Conservation (phyloP, 345 rosid genomes). For the Xanthoceras sorbifolium region DNA sequence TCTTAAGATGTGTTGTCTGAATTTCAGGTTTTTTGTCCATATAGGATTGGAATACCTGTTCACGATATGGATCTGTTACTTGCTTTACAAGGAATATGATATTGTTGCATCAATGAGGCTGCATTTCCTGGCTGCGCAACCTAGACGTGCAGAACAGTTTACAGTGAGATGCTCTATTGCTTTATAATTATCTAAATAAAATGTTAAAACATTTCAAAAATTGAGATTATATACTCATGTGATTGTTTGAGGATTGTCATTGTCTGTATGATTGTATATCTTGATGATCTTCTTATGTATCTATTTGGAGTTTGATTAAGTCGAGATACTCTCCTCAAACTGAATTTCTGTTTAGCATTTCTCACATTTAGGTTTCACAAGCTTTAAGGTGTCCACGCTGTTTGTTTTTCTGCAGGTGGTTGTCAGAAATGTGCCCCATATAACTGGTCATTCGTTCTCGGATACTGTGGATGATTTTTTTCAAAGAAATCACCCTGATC, state of each 20-base stretch:
- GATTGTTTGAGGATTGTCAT: background rate
- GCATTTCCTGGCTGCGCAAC: slow-evolving; percentile 74
- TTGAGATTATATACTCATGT: slow-evolving; percentile 1
- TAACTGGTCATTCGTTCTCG: slow-evolving; percentile 51
- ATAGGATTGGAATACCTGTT: slow-evolving; percentile 79
- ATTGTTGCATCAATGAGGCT: slow-evolving; percentile 78
- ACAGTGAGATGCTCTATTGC: slow-evolving; percentile 60
- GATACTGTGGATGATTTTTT: slow-evolving; percentile 81
- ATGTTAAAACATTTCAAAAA: slow-evolving; percentile 4
- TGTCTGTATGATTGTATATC: background rate
- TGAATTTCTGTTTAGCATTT: background rate
- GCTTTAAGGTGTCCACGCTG: background rate
- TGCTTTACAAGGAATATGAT: slow-evolving; percentile 92
- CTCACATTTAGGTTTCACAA: background rate
- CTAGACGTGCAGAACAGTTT: slow-evolving; percentile 83
- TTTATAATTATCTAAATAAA: background rate
- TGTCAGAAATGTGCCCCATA: slow-evolving; percentile 80
- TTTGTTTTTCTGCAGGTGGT: slow-evolving; percentile 61
- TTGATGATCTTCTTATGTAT: background rate
- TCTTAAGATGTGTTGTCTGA: slow-evolving; percentile 16
- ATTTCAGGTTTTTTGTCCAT: slow-evolving; percentile 88
- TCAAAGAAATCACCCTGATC: slow-evolving; percentile 77
- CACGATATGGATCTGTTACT: slow-evolving; percentile 83
- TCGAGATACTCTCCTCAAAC: background rate
- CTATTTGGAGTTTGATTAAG: background rate